These are phyloP conservation scores for Aspergillus tamarii DNA, from an alignment of 2,329 filamentous ascomycete species.

Conservation along the genomic window DNA sequence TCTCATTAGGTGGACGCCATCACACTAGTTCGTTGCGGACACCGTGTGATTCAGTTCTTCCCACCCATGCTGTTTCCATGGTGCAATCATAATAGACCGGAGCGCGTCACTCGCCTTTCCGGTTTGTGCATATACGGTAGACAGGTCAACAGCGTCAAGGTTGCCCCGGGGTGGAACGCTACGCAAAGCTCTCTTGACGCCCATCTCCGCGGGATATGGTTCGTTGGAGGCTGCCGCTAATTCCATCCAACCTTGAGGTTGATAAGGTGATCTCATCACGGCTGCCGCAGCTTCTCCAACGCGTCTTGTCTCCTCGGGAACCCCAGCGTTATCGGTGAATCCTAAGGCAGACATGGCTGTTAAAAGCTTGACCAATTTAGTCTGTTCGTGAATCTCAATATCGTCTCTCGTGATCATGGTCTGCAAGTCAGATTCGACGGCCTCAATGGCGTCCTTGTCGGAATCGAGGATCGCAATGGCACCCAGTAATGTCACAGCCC, in stretches of 20 bases:
- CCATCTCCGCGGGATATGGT: constrained; percentile 70
- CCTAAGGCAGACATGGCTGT: constrained; percentile 69
- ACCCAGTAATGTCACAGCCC: constrained; percentile 78
- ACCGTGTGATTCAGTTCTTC: constrained; percentile 43
- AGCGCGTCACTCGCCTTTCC: constrained; percentile 74
- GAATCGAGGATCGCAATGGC: constrained; percentile 80
- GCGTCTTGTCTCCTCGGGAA: constrained; percentile 53
- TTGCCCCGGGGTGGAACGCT: constrained; percentile 73
- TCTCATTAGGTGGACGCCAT: neutral
- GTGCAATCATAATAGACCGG: constrained; percentile 75
- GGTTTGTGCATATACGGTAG: constrained; percentile 73
- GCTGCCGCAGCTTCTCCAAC: constrained; percentile 71
- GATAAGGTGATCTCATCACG: constrained; percentile 78
- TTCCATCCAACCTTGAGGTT: constrained; percentile 79
- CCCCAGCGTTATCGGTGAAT: constrained; percentile 47
- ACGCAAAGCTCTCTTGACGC: constrained; percentile 74
- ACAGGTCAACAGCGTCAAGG: constrained; percentile 70
- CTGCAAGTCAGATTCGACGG: constrained; percentile 77
- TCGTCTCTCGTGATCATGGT: constrained; percentile 69
- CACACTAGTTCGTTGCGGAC: constrained; percentile 23
- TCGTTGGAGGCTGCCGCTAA: constrained; percentile 65
- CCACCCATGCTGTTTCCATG: constrained; percentile 75
- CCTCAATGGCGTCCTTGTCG: constrained; percentile 77
- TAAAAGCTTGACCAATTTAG: constrained; percentile 73
- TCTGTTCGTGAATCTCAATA: constrained; percentile 65